These are phyloP conservation scores for Claviceps pusilla DNA, from an alignment of 2,329 filamentous ascomycete genomes.

Conservation along the genomic window DNA sequence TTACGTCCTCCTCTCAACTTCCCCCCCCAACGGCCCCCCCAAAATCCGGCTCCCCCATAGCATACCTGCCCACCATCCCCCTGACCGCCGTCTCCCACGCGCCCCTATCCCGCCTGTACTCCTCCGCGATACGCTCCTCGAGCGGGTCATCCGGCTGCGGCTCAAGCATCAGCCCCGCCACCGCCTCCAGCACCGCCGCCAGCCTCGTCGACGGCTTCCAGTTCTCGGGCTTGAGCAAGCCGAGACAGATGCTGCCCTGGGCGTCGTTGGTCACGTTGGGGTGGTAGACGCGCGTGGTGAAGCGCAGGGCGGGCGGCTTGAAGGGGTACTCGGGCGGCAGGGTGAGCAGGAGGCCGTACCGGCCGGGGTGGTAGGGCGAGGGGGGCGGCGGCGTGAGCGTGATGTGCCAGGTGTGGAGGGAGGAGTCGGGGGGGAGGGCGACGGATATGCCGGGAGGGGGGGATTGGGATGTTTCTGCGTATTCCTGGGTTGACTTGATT, in stretches of 20 bases:
- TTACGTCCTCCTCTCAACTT: neutral
- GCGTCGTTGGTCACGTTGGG: slow-evolving; percentile 85
- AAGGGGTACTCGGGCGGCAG: slow-evolving; percentile 78
- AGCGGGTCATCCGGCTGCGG: slow-evolving; percentile 83
- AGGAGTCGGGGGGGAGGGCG: slow-evolving; percentile 28
- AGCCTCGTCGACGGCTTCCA: slow-evolving; percentile 86
- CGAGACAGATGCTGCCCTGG: slow-evolving; percentile 72
- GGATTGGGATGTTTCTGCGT: slow-evolving; percentile 31
- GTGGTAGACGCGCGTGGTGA: slow-evolving; percentile 87
- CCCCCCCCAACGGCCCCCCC: neutral
- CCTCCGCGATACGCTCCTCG: slow-evolving; percentile 71
- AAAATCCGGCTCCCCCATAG: slow-evolving; percentile 30
- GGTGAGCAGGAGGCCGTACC: slow-evolving; percentile 56
- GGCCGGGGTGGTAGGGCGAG: slow-evolving; percentile 46
- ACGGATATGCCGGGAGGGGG: slow-evolving; percentile 34
- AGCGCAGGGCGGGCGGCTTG: slow-evolving; percentile 67
- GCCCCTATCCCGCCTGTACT: slow-evolving; percentile 54
- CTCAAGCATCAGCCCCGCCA: slow-evolving; percentile 58
- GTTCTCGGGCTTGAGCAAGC: slow-evolving; percentile 66
- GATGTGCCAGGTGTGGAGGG: slow-evolving; percentile 40
- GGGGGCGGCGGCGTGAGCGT: slow-evolving; percentile 28
- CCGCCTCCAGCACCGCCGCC: slow-evolving; percentile 58
- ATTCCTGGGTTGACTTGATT: slow-evolving; percentile 27
- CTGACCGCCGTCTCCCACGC: slow-evolving; percentile 62
- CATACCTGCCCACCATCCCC: slow-evolving; percentile 61